Base-by-base conservation (phyloP, 176 grass and related monocot species). In the Saccharum officinarum region DNA sequence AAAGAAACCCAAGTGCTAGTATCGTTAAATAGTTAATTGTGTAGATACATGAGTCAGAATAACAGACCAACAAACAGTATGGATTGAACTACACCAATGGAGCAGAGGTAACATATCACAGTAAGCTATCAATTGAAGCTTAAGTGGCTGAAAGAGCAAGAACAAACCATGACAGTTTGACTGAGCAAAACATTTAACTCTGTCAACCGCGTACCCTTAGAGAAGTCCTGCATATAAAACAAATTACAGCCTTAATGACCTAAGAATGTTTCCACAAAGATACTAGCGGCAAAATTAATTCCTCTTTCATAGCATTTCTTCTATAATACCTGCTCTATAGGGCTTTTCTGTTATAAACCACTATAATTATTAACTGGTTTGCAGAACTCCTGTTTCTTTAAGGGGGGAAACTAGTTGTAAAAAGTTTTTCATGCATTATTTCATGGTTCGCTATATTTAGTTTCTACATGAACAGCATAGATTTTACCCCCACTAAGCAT, bases 181-280 rank as follows among this genome's bases (percentile, higher is more conserved):
- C 87, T 92, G 85, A 98, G 95, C 85, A 98, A 84, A 77, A 98
- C 89, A 87, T 95, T 98, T 81, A 98, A 88, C 76, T 98, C 95
- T 36, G 87, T 87, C 83, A 95, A 81, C 78, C 95, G 85, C 52
- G 60, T 88, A 79, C 95, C 91, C 73, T 92, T 95, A 37, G 95
- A 95, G 82, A 92, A 98, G 73, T 98, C 95, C 95, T 98, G 95
- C 65, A 90, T 33, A 74, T 40, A 69, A 75, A 75, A 69, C 22
- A 80, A 73, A 84, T 38, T 67, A 73, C 42, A 71, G 66, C 34
- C 28, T 62, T 87, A 75, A 46, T 44, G 66, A 80, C 41, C 68
- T 40, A 54, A 67, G 26, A 52, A 52, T 13, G 81, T 67, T 76
- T 81, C 40, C 63, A 23, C 66, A 66, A 46, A 87, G n/a, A 89